A percentile compares a stretch with the other conserved stretches of the same genome.
These are phyloP conservation scores for Saccharomycopsis sp. DNA, from an alignment of 805 yeast genomes.

Conservation along the genomic window DNA sequence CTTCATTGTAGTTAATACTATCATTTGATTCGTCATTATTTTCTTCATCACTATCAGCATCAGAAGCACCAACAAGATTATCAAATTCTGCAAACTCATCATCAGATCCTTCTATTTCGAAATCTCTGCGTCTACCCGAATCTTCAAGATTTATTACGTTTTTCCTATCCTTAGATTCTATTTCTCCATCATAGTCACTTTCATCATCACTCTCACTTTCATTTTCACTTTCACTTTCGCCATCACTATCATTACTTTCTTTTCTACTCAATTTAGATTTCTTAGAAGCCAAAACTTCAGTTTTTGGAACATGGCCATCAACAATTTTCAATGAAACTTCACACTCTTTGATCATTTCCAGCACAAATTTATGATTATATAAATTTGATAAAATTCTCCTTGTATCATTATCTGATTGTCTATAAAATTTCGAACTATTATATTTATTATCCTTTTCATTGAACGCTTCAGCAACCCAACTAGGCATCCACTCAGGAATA, in stretches of 20 bases:
- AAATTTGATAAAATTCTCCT: slow-evolving; percentile 39
- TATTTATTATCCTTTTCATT: slow-evolving; percentile 24
- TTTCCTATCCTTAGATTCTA: neutral
- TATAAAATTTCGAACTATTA: slow-evolving; percentile 40
- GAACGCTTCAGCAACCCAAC: slow-evolving; percentile 23
- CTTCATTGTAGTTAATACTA: slow-evolving; percentile 40
- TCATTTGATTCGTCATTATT: slow-evolving; percentile 23
- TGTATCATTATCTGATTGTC: slow-evolving; percentile 22
- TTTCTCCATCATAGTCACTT: slow-evolving; percentile 1
- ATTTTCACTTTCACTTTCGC: slow-evolving; percentile 15
- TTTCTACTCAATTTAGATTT: slow-evolving; percentile 18
- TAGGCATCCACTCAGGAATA: slow-evolving; percentile 24
- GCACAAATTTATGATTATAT: slow-evolving; percentile 35
- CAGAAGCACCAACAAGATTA: slow-evolving; percentile 31
- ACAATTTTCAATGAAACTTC: slow-evolving; percentile 32
- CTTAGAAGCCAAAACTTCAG: slow-evolving; percentile 17
- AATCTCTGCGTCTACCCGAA: slow-evolving; percentile 14
- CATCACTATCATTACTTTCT: slow-evolving; percentile 19
- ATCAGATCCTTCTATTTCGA: slow-evolving; percentile 12
- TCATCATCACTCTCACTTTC: slow-evolving; percentile 18
- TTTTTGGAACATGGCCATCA: slow-evolving; percentile 32
- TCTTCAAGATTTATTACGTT: slow-evolving; percentile 8
- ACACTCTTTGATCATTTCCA: slow-evolving; percentile 23
- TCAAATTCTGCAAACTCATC: slow-evolving; percentile 25
- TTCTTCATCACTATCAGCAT: slow-evolving; percentile 32